Evolutionary conservation across 805 yeast genomes (phyloP).

Genomic region (Wickerhamiella alocasiicola): DNA sequence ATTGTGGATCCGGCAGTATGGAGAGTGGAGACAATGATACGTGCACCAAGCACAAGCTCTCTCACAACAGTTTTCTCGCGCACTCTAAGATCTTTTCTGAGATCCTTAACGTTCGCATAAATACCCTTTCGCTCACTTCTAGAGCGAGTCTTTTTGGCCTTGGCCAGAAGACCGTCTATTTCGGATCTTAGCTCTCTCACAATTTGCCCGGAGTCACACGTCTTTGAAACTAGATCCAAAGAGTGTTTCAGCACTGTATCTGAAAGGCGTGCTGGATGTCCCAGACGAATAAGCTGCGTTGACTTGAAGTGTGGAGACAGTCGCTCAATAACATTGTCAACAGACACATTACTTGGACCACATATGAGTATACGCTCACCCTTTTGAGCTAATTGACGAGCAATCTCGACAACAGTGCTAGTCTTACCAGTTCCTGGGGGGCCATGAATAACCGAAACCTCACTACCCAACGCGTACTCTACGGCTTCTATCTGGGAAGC

Average conservation of each 20-base stretch:
- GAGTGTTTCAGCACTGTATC: slow-evolving; percentile 55
- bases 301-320: slow-evolving; percentile 36
- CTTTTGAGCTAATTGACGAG: slow-evolving; percentile 49
- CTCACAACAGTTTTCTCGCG: slow-evolving; percentile 53
- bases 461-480: slow-evolving; percentile 43
- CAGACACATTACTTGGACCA: slow-evolving; percentile 89
- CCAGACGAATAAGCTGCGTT: slow-evolving; percentile 58
- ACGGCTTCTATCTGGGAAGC: slow-evolving; percentile 66
- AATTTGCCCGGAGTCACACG: slow-evolving; percentile 45
- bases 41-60: slow-evolving; percentile 46
- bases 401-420: slow-evolving; percentile 67
- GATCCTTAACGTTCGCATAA: slow-evolving; percentile 54
- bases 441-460: slow-evolving; percentile 51
- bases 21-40: slow-evolving; percentile 68
- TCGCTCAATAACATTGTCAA: slow-evolving; percentile 81
- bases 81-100: slow-evolving; percentile 54
- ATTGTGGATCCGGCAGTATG: slow-evolving; percentile 75
- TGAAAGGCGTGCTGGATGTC: slow-evolving; percentile 84
- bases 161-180: slow-evolving; percentile 44
- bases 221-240: slow-evolving; percentile 55
- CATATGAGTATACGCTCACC: slow-evolving; percentile 64
- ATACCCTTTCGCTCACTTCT: slow-evolving; percentile 36
- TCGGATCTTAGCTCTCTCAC: slow-evolving; percentile 58
- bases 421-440: slow-evolving; percentile 85
- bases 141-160: slow-evolving; percentile 56